phyloP scores from a whole-genome alignment of 345 rosid species.

The Ceriops zippeliana region DNA sequence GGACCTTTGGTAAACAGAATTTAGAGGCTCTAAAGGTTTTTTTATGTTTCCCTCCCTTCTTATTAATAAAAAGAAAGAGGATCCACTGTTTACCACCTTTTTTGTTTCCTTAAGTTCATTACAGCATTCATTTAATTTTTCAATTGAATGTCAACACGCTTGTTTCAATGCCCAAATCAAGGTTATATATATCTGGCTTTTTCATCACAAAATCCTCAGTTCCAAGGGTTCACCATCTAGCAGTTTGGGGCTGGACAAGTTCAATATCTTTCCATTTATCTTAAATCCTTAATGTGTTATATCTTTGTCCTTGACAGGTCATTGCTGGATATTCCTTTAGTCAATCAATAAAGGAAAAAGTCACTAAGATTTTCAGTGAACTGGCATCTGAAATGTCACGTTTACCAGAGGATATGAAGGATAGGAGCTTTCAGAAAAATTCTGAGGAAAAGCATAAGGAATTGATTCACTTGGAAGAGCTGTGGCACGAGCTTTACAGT shows the following conservation, averaged over 20 bases:
- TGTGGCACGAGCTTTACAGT: conserved; percentile 77
- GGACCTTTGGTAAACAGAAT: conserved; percentile 58
- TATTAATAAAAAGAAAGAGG: not conserved
- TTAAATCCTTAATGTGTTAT: conserved; percentile 13
- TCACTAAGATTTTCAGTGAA: conserved; percentile 39
- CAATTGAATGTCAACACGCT: not conserved
- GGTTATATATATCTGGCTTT: not conserved
- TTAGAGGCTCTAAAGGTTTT: conserved; percentile 72
- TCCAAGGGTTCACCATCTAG: conserved; percentile 5
- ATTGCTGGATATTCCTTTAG: conserved; percentile 56
- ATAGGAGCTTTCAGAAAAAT: conserved; percentile 34
- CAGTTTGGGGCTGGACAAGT: conserved; percentile 6
- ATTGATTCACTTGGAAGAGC: conserved; percentile 51
- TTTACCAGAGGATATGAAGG: conserved; percentile 37
- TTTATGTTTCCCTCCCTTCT: conserved; percentile 5
- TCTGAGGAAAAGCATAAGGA: conserved; percentile 41
- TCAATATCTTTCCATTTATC: conserved; percentile 4
- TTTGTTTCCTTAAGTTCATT: not conserved
- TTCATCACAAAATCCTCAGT: not conserved
- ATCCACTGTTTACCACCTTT: not conserved
- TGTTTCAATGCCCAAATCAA: not conserved
- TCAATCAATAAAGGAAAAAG: conserved; percentile 61
- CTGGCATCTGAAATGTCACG: conserved; percentile 42
- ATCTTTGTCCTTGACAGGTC: conserved; percentile 42
- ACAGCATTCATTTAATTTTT: not conserved